Evolutionary conservation across 164 flowering plant species (phyloP).

Genomic region (Berberis vulgaris): DNA sequence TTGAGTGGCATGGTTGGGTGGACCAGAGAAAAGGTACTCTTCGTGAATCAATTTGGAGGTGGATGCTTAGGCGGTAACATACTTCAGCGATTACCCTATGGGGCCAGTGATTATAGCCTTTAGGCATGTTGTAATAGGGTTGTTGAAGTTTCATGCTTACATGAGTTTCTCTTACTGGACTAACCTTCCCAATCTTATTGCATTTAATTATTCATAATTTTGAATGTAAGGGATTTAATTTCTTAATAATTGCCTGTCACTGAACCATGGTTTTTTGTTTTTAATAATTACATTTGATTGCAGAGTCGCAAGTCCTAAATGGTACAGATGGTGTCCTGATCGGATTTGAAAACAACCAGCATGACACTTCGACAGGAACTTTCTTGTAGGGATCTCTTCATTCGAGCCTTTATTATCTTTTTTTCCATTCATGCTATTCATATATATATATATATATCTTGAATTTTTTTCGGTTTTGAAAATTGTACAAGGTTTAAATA

Average conservation of each 20-base stretch:
- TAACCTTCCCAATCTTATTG: not conserved
- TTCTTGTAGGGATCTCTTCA: conserved; percentile 28
- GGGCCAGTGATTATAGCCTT: no score
- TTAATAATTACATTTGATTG: conserved; percentile 6
- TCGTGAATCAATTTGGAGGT: no score
- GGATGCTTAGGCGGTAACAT: no score
- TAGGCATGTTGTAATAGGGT: no score
- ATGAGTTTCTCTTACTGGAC: not conserved
- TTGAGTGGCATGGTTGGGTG: no score
- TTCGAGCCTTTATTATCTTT: not conserved
- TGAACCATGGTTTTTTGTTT: conserved; percentile 3
- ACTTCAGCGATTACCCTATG: no score
- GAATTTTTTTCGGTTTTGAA: no score
- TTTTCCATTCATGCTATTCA: not conserved
- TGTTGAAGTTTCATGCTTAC: not conserved
- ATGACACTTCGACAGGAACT: conserved; percentile 12
- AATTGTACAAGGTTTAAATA: no score
- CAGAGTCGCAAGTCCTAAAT: conserved; percentile 22
- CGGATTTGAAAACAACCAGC: conserved; percentile 13
- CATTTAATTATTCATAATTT: not conserved
- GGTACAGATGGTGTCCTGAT: conserved; percentile 12
- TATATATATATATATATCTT: no score
- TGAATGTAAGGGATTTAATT: no score
- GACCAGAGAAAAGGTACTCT: no score
- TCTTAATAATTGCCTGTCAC: no score